Evolutionary conservation across 495 filamentous ascomycete species (phyloP), one percentile per base, ranked within the genome.

Genomic region (Chaetomidium leptoderma): DNA sequence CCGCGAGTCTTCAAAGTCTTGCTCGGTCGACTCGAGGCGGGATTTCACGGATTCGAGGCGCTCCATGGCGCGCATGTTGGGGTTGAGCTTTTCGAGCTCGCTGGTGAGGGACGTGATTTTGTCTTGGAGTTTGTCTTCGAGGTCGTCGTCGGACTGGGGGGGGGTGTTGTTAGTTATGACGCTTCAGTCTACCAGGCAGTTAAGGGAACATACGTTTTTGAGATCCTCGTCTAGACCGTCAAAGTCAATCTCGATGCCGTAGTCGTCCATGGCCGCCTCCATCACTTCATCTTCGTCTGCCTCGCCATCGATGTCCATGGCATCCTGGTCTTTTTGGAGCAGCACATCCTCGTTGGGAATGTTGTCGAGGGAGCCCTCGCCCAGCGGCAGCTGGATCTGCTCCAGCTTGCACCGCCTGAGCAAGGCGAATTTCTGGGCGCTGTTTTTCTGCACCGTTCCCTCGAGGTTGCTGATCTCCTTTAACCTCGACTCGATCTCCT

Each of bases 11-110:
- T 95, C 90, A 68, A 90, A 97, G 69, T 95, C 91, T 59, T 88
- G 85, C 59, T 96, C 91, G 3, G 90, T 95, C 46, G 84, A 78
- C 57, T 89, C 85, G 40, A 97, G 88, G 45, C 91, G 86, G 56
- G 83, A 82, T 68, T 92, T 86, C 17, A 95, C 90, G 6, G 80
- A 86, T 65, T 92, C 88, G 4, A 99, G 78, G n/a, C 92, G 88
- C 61, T 97, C 91, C 70, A 91, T 87, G 27, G 92, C 92, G 63
- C 92, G 88, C 81, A 96, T 91, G 70, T 99, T 97, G 26, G 92
- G 92, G 56, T 92, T 87, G 74, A 97, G 88, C 67, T 92, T 91
- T 60, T 95, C 91, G 32, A 99, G 82, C 64, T 95, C 90, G 50
- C 75, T 73, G 36, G 85, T 86, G 9, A 97, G 78, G 30, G 78